Evolutionary conservation across 2,329 filamentous ascomycete species (phyloP).

Genomic region (Colletotrichum sojae): DNA sequence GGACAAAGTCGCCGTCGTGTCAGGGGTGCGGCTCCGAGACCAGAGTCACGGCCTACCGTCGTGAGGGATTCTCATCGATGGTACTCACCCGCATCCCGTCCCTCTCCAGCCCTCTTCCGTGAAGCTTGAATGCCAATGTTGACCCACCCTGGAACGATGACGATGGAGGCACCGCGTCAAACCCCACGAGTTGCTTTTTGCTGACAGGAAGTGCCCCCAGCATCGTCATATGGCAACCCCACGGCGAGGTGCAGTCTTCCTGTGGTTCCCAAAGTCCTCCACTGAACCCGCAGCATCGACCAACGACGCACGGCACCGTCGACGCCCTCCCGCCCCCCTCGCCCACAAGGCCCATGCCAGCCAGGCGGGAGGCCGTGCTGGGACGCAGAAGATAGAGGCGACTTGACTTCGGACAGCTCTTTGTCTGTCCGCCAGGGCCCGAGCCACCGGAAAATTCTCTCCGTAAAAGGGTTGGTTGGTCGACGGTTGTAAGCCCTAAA

Average conservation of each 20-base stretch:
- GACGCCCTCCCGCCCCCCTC: background rate
- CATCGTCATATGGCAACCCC: constrained; percentile 12
- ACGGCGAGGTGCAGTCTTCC: constrained; percentile 6
- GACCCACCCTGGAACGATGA: constrained; percentile 16
- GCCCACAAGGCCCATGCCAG: background rate
- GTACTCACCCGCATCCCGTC: background rate
- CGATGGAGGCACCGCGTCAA: constrained; percentile 4
- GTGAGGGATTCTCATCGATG: constrained; percentile 1
- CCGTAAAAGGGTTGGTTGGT: background rate
- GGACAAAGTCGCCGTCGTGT: constrained; percentile 7
- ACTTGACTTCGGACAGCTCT: background rate
- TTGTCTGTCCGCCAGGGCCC: background rate
- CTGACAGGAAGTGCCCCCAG: background rate
- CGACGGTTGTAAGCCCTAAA: background rate
- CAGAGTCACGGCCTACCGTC: background rate
- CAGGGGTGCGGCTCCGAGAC: constrained; percentile 2
- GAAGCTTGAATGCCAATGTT: background rate
- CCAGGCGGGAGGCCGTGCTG: constrained; percentile 15
- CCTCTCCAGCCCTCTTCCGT: background rate
- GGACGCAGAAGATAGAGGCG: constrained; percentile 34
- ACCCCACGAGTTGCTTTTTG: background rate
- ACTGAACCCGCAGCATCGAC: constrained; percentile 5
- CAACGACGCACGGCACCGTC: constrained; percentile 4
- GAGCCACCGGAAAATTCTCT: constrained; percentile 22
- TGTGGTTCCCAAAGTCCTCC: background rate